Conservation (phyloP, 305 asterid genomes). For the Fraxinus sp. region DNA sequence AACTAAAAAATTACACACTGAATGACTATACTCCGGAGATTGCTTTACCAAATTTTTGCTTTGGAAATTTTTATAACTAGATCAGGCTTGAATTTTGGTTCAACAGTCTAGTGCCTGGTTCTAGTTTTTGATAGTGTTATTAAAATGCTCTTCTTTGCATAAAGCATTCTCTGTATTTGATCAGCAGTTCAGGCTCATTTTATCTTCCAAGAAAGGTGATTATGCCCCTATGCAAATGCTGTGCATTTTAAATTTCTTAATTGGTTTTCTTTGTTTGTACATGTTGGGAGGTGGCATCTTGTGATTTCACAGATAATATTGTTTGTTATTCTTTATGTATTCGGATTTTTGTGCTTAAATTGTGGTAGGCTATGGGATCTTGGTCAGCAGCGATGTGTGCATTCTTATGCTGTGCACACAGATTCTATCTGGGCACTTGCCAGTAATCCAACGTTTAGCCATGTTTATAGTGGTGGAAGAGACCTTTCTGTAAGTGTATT, state of each 20-base stretch:
- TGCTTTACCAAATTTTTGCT: background rate
- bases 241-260: background rate
- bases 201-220: slow-evolving; percentile 9
- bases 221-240: background rate
- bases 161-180: background rate
- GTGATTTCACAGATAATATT: slow-evolving; percentile 11
- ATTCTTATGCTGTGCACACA: slow-evolving; percentile 95
- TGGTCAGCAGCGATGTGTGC: slow-evolving; percentile 91
- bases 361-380: slow-evolving; percentile 83
- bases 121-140: slow-evolving; percentile 6
- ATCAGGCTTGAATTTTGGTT: background rate
- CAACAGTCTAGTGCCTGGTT: slow-evolving; percentile 6
- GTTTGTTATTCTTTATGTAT: background rate
- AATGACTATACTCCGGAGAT: background rate
- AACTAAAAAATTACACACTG: background rate
- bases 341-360: background rate
- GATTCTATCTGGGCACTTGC: slow-evolving; percentile 99
- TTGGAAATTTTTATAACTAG: background rate
- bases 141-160: background rate
- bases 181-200: slow-evolving; percentile 1
- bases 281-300: background rate
- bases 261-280: background rate
- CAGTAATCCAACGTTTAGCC: slow-evolving; percentile 85
- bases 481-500: slow-evolving; percentile 81
- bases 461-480: slow-evolving; percentile 97